Evolutionary conservation across 2,329 filamentous ascomycete genomes (phyloP).

Genomic region (Thermomyces lanuginosus): DNA sequence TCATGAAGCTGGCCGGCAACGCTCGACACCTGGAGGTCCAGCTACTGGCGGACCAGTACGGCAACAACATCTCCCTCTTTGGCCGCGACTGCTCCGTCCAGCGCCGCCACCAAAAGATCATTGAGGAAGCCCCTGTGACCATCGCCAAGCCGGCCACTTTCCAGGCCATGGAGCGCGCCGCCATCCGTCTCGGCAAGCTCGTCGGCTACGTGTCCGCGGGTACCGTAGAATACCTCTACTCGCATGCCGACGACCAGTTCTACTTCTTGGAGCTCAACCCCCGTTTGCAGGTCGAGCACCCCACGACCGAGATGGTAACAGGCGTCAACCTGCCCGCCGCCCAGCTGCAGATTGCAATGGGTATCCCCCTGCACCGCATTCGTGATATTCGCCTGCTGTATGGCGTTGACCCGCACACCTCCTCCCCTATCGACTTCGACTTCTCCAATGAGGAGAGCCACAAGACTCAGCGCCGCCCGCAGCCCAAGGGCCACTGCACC

Average conservation of each 20-base stretch:
- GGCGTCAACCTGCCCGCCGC: slow-evolving; percentile 94
- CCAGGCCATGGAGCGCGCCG: slow-evolving; percentile 90
- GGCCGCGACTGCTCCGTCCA: slow-evolving; percentile 98
- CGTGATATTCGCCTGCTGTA: slow-evolving; percentile 92
- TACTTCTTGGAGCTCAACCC: slow-evolving; percentile 99
- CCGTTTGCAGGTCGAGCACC: slow-evolving; percentile 97
- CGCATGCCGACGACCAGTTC: slow-evolving; percentile 93
- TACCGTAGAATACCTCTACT: slow-evolving; percentile 98
- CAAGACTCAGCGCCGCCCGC: slow-evolving; percentile 72
- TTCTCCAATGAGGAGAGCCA: slow-evolving; percentile 76
- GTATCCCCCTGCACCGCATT: slow-evolving; percentile 86
- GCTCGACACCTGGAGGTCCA: slow-evolving; percentile 95
- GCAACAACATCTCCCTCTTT: slow-evolving; percentile 98
- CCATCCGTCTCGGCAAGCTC: slow-evolving; percentile 79
- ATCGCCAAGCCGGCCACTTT: slow-evolving; percentile 83
- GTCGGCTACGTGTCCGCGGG: slow-evolving; percentile 97
- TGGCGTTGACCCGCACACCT: slow-evolving; percentile 76
- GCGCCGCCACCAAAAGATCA: slow-evolving; percentile 97
- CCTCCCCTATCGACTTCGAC: slow-evolving; percentile 85
- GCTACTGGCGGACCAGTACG: slow-evolving; percentile 93
- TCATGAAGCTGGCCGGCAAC: slow-evolving; percentile 98
- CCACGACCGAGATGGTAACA: slow-evolving; percentile 97
- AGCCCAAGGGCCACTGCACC: slow-evolving; percentile 90
- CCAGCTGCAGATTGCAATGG: slow-evolving; percentile 98
- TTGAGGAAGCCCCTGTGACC: slow-evolving; percentile 94